Evolutionary conservation across 192 early-diverging fungal species (phyloP).

Genomic region (Funneliformis mosseae): DNA sequence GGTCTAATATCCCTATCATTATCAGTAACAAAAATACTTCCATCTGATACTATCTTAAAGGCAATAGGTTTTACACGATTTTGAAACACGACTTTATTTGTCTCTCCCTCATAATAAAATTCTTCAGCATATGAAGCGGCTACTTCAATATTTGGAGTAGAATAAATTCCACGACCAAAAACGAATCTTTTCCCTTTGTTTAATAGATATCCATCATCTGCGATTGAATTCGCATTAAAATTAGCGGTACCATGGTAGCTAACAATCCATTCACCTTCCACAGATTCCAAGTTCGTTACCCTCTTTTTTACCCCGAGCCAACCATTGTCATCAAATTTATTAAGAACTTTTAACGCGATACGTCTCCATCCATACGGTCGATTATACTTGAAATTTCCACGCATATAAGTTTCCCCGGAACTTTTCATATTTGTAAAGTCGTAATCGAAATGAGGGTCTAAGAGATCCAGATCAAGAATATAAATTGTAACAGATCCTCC

Average conservation of each 20-base stretch:
- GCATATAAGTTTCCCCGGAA: neutral
- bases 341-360: neutral
- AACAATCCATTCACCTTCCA: neutral
- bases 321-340: neutral
- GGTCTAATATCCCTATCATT: too few species aligned
- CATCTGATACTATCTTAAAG: too few species aligned
- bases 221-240: neutral
- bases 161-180: conserved; percentile 1
- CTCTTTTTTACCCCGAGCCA: neutral
- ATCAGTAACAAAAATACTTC: too few species aligned
- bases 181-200: neutral
- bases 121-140: neutral
- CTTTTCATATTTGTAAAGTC: neutral
- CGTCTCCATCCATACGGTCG: conserved; percentile 8
- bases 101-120: neutral
- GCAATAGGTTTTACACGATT: neutral
- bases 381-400: neutral
- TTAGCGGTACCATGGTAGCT: neutral
- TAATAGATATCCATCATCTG: neutral
- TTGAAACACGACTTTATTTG: neutral
- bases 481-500: too few species aligned
- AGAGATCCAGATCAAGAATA: too few species aligned
- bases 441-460: too few species aligned
- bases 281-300: too few species aligned
- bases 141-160: neutral